Percentiles rank a stretch among this genome's conserved stretches.
Evolutionary conservation across 768 basidiomycete genomes (phyloP).

Genomic region (Amanita jacksonii): DNA sequence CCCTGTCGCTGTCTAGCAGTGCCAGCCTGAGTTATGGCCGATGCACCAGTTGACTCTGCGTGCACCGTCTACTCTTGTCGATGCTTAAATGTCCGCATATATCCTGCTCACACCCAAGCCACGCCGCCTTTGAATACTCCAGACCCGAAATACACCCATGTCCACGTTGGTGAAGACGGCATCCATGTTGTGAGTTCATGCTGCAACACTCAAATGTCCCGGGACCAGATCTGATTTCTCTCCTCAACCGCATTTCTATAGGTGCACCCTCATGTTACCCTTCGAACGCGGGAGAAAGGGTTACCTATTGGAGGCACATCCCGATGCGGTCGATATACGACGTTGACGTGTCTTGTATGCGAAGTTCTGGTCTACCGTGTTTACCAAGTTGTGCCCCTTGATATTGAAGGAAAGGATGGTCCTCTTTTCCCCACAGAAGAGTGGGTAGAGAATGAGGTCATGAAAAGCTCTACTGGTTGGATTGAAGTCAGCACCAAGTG

Average conservation of each 20-base stretch:
- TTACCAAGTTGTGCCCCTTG: constrained; percentile 44
- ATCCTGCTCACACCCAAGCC: constrained; percentile 23
- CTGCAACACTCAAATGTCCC: no score
- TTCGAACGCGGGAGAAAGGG: constrained; percentile 46
- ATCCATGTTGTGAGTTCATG: constrained; percentile 53
- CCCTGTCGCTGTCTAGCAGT: no score
- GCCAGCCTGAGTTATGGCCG: constrained; percentile 21
- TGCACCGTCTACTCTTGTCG: constrained; percentile 42
- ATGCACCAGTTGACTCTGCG: constrained; percentile 15
- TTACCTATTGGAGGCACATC: constrained; percentile 32
- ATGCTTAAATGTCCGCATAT: constrained; percentile 65
- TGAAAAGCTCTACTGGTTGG: constrained; percentile 64
- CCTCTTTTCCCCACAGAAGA: constrained; percentile 63
- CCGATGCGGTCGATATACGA: constrained; percentile 48
- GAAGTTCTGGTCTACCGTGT: constrained; percentile 60
- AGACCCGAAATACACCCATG: constrained; percentile 37
- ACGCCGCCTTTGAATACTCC: constrained; percentile 22
- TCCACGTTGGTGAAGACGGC: constrained; percentile 61
- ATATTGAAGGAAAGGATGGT: constrained; percentile 52
- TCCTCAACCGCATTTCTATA: no score
- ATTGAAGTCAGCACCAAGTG: constrained; percentile 59
- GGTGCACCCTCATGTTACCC: constrained; percentile 63
- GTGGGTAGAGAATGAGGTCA: constrained; percentile 65
- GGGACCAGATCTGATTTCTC: no score
- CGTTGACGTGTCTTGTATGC: constrained; percentile 64